Conservation (phyloP, 140 eudicot species). For the Ambrosia hybrid region DNA sequence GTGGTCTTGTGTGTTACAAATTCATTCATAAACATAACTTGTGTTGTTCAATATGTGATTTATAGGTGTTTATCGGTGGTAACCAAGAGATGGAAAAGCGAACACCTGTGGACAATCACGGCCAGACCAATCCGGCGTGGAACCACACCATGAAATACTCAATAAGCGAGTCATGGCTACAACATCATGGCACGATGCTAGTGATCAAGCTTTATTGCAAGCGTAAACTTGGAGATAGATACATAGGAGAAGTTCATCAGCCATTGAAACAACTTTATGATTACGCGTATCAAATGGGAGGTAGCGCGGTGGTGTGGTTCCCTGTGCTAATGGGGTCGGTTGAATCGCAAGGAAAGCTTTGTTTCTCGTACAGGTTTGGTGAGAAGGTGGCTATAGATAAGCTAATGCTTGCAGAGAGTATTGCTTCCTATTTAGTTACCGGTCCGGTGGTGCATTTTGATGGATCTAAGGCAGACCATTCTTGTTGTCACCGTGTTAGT, state of each 20-base stretch:
- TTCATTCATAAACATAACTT: too few relatives aligned
- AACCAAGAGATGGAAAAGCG: constrained; percentile 39
- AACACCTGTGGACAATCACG: constrained; percentile 51
- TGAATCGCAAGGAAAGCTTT: constrained; percentile 52
- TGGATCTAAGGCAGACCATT: neutral
- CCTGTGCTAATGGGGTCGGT: constrained; percentile 54
- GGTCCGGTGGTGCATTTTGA: constrained; percentile 19
- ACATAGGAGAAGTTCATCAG: too few relatives aligned
- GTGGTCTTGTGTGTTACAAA: too few relatives aligned
- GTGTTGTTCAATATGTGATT: too few relatives aligned
- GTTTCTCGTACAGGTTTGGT: constrained; percentile 60
- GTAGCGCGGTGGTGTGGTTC: constrained; percentile 42
- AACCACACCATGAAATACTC: constrained; percentile 46
- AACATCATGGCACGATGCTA: constrained; percentile 39
- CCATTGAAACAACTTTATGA: constrained; percentile 59
- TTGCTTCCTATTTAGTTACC: constrained; percentile 26
- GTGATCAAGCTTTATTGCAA: too few relatives aligned
- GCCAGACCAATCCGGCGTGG: constrained; percentile 63
- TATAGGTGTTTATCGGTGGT: constrained; percentile 28
- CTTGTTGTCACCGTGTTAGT: neutral
- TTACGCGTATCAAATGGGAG: constrained; percentile 37
- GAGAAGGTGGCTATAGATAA: constrained; percentile 52
- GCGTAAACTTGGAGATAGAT: too few relatives aligned
- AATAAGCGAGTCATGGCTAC: constrained; percentile 42
- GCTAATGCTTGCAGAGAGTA: constrained; percentile 49